A percentile compares a stretch with the other conserved stretches of the same genome.
phyloP scores from a whole-genome alignment of 163 green algal genomes.

The Prototheca wickerhamii region DNA sequence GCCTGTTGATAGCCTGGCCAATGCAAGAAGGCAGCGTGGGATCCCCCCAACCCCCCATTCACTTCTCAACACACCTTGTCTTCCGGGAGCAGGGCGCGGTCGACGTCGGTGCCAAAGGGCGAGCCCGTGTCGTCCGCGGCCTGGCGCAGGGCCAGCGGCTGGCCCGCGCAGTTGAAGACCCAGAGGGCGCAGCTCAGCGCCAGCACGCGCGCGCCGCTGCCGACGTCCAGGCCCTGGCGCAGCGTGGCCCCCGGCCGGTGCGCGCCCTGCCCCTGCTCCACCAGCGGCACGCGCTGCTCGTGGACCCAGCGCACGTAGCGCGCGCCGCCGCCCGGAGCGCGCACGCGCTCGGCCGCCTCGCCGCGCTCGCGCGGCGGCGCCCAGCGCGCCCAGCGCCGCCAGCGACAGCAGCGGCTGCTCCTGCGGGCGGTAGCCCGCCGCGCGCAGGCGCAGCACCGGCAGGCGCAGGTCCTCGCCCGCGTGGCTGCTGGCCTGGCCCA shows the following conservation, averaged over 20 bases:
- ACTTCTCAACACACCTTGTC: background rate
- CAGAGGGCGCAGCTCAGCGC: constrained; percentile 56
- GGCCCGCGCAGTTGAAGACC: constrained; percentile 74
- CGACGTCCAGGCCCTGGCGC: constrained; percentile 1
- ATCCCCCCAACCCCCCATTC: background rate
- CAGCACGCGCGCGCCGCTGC: constrained; percentile 13
- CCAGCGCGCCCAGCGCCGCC: background rate
- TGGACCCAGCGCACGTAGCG: background rate
- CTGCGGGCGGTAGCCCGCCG: constrained; percentile 14
- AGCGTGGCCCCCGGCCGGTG: constrained; percentile 10
- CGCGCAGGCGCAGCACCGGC: constrained; percentile 5
- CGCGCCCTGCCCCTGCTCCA: constrained; percentile 7
- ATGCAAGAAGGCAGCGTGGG: background rate
- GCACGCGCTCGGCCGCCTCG: background rate
- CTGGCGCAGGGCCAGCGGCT: constrained; percentile 50
- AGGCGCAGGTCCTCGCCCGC: constrained; percentile 12
- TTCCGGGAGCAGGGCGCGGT: background rate
- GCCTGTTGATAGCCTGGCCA: no score
- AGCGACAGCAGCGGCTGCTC: background rate
- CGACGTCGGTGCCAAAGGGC: background rate
- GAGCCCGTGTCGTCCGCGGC: constrained; percentile 2
- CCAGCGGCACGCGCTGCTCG: constrained; percentile 5
- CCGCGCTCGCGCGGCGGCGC: no score
- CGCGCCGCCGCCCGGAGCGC: background rate
- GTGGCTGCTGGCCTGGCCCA: constrained; percentile 10